Conservation (phyloP, 345 rosid genomes). For the Psidium guajava region DNA sequence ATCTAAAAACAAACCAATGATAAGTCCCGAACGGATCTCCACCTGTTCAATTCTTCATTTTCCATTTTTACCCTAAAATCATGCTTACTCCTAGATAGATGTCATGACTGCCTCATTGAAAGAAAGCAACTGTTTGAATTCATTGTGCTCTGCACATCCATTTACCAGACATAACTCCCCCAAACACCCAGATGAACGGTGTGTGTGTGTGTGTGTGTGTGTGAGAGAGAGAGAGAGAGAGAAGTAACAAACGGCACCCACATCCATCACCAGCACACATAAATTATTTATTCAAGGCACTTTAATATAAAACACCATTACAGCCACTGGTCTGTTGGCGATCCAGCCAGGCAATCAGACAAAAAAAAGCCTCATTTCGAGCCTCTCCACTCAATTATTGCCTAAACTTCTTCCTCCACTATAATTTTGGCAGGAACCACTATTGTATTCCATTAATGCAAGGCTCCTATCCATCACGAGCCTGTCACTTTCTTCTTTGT, state of each 20-base stretch:
- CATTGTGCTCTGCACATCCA: neutral
- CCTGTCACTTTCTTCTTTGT: neutral
- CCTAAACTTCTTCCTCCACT: neutral
- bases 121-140: neutral
- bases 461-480: neutral
- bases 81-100: too few relatives aligned
- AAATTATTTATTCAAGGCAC: neutral
- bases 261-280: neutral
- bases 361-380: neutral
- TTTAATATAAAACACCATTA: neutral
- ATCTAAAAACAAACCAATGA: too few relatives aligned
- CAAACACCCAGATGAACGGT: neutral
- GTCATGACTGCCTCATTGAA: neutral
- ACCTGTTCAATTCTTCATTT: too few relatives aligned
- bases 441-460: neutral
- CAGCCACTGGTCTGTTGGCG: neutral
- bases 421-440: neutral
- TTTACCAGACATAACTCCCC: too few relatives aligned
- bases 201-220: too few relatives aligned
- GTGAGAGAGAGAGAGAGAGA: neutral
- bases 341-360: neutral
- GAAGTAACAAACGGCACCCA: neutral
- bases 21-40: too few relatives aligned
- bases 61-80: too few relatives aligned
- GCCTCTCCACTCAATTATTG: neutral